Evolutionary conservation across 2,329 filamentous ascomycete genomes (phyloP), one percentile per base, ranked within the genome.

Genomic region (Fonsecaea pedrosoi): DNA sequence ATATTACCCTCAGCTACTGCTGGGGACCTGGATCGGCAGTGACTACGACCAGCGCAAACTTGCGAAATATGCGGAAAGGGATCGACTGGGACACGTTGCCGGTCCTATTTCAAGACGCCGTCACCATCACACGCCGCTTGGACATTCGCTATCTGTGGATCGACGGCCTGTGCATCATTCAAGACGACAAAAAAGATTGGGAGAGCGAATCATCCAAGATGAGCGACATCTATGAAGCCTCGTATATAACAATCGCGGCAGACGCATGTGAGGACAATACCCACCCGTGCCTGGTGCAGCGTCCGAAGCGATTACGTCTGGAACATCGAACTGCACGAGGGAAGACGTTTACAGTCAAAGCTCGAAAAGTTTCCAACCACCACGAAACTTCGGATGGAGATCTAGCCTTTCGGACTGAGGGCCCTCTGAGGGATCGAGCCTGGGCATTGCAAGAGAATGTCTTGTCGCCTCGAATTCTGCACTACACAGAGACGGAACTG

Each of bases 131-230:
- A 3, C 65, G 69, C n/a, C 55, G 61, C 1, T 70, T 77, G 21
- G 59, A 59, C 0, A 37, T 75, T 18, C 38, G 58, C 1, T 77
- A 76, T 58, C 59, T 78, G 7, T 78, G 76, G 76, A 75, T 78
- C 53, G 74, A 78, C 66, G 71, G 72, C 10, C 63, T 78, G 0
- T 78, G 77, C 40, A 76, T 78, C 21, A 60, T 75, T 21, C 75
- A 78, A 58, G 73, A 74, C 32, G 64, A 69, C 4, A 58, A 72
- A 45, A 59, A 72, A 45, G 77, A 78, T 59, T 68, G 63, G 66
- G 55, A 40, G 12, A 12, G 25, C 12, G 65, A 71, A 56, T n/a
- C 70, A 4, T 37, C 65, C n/a, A 38, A 34, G n/a, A 71, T 71
- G 70, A 64, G 34, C n/a, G 56, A 64, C 21, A 63, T 70, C 30